Percentiles rank a stretch among this genome's conserved stretches.
phyloP scores from a whole-genome alignment of 2,329 filamentous ascomycete species.

The Hawksworthiomyces lignivorus region DNA sequence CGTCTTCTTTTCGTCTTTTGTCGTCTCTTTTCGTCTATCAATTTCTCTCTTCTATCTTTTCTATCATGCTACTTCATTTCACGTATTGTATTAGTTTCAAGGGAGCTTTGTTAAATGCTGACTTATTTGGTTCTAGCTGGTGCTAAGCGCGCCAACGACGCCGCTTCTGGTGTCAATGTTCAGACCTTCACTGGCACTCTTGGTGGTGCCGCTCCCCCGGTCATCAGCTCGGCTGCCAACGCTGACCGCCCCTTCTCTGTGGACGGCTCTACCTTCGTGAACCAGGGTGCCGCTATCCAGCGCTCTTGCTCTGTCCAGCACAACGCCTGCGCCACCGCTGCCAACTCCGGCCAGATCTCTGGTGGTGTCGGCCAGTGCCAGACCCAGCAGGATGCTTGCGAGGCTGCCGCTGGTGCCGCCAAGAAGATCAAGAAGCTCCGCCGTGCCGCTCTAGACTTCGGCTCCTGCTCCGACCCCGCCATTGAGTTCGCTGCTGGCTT shows the following conservation, averaged over 20 bases:
- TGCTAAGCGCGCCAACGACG: too few relatives aligned
- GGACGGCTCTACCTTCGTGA: slow-evolving; percentile 47
- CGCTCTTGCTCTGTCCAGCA: slow-evolving; percentile 44
- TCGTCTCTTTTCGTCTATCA: too few relatives aligned
- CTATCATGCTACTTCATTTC: too few relatives aligned
- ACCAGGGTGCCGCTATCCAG: slow-evolving; percentile 35
- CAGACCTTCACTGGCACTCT: slow-evolving; percentile 38
- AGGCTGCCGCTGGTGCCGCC: slow-evolving; percentile 16
- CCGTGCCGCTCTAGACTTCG: slow-evolving; percentile 30
- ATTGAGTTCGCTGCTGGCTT: slow-evolving; percentile 41
- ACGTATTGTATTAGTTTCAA: too few relatives aligned
- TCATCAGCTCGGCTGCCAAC: slow-evolving; percentile 27
- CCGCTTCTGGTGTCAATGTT: slow-evolving; percentile 32
- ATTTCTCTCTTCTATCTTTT: too few relatives aligned
- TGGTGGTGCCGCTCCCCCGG: slow-evolving; percentile 34
- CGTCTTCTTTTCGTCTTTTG: too few relatives aligned
- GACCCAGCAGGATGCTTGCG: slow-evolving; percentile 32
- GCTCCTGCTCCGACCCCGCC: slow-evolving; percentile 38
- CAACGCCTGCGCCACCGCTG: slow-evolving; percentile 41
- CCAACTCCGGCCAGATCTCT: slow-evolving; percentile 33
- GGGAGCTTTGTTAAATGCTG: too few relatives aligned
- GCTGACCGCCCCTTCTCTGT: slow-evolving; percentile 40
- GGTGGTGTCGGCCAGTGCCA: slow-evolving; percentile 35
- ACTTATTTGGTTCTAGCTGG: too few relatives aligned
- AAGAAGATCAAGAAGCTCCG: slow-evolving; percentile 20